Percentiles rank a stretch among this genome's conserved stretches.
Evolutionary conservation across 2,329 filamentous ascomycete genomes (phyloP).

Genomic region (Aspergillus pseudonomiae): DNA sequence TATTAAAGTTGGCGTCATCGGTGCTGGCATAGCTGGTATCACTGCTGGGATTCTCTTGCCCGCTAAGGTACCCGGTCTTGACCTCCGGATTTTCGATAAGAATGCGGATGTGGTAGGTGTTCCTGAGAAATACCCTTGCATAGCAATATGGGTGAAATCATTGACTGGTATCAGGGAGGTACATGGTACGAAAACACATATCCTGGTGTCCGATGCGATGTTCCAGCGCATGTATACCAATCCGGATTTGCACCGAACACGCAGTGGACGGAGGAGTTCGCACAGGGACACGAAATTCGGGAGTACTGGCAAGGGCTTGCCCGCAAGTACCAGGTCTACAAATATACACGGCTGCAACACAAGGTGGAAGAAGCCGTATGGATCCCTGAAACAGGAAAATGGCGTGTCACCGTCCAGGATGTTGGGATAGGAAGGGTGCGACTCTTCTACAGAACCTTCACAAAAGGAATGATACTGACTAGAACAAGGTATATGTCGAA

Average conservation of each 20-base stretch:
- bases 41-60: constrained; percentile 68
- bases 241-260: constrained; percentile 68
- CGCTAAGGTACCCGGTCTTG: constrained; percentile 67
- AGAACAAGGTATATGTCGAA: constrained; percentile 43
- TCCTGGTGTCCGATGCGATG: constrained; percentile 68
- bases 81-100: constrained; percentile 70
- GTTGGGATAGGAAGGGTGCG: constrained; percentile 32
- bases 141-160: not conserved
- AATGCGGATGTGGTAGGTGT: constrained; percentile 65
- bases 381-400: constrained; percentile 56
- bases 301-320: constrained; percentile 68
- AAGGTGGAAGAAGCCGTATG: constrained; percentile 61
- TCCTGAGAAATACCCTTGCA: no score
- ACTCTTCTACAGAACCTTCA: not conserved
- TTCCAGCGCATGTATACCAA: constrained; percentile 72
- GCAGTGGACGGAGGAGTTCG: constrained; percentile 70
- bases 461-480: constrained; percentile 31
- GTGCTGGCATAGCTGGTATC: constrained; percentile 66
- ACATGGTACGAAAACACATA: constrained; percentile 57
- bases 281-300: constrained; percentile 67
- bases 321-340: constrained; percentile 66
- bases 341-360: constrained; percentile 58
- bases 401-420: constrained; percentile 55
- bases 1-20: constrained; percentile 63
- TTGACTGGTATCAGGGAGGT: constrained; percentile 41